Evolutionary conservation across 2,329 filamentous ascomycete genomes (phyloP).

Genomic region (Verticillium nubilum): DNA sequence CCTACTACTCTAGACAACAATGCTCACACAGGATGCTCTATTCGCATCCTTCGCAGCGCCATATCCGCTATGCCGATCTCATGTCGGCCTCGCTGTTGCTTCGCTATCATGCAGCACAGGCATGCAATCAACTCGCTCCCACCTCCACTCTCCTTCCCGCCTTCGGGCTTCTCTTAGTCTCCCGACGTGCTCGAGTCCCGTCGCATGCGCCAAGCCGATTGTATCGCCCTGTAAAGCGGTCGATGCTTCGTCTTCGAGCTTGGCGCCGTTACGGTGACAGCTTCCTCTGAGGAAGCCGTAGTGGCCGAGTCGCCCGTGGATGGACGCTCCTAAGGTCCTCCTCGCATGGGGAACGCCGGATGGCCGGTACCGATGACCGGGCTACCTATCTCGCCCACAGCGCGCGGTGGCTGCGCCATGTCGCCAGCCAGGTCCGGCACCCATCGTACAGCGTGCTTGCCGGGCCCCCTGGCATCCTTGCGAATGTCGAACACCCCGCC

Average conservation of each 20-base stretch:
- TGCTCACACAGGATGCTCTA: background rate
- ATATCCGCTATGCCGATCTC: background rate
- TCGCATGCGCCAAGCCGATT: background rate
- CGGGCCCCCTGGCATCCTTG: slow-evolving; percentile 35
- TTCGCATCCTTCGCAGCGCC: background rate
- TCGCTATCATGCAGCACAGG: background rate
- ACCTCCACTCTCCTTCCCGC: background rate
- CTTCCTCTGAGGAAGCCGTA: background rate
- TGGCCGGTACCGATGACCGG: slow-evolving; percentile 42
- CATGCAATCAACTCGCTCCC: background rate
- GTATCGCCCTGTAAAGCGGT: background rate
- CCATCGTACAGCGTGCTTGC: slow-evolving; percentile 44
- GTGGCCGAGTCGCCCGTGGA: background rate
- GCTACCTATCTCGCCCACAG: slow-evolving; percentile 66
- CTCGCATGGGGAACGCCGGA: background rate
- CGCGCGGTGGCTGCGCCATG: slow-evolving; percentile 30
- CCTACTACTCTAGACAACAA: background rate
- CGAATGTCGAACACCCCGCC: slow-evolving; percentile 79
- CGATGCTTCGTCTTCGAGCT: background rate
- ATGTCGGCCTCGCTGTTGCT: background rate
- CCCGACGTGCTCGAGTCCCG: background rate
- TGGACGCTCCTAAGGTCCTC: background rate
- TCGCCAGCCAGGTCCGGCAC: slow-evolving; percentile 45
- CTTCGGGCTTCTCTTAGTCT: background rate
- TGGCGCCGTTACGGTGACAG: background rate